Evolutionary conservation across 1,284 basidiomycete species (phyloP).

Genomic region (Ceratobasidium sp.): DNA sequence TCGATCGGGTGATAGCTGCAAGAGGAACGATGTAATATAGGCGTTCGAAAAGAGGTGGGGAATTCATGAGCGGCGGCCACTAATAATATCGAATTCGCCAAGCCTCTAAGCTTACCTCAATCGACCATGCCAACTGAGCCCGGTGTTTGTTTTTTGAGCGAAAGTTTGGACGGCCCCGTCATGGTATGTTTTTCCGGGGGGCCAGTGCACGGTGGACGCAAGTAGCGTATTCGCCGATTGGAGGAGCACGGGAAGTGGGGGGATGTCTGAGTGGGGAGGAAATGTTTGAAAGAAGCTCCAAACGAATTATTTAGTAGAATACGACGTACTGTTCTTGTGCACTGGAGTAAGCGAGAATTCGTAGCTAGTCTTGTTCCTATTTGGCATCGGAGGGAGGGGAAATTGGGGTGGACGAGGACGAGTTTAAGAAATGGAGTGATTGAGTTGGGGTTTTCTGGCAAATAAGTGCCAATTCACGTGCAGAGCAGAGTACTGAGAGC

Average conservation of each 20-base stretch:
- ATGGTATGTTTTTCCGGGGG: conserved; percentile 39
- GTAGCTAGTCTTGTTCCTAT: conserved; percentile 39
- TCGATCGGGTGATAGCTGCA: conserved; percentile 31
- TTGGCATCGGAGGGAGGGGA: conserved; percentile 12
- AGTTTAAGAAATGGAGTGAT: conserved; percentile 3
- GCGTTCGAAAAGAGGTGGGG: neutral
- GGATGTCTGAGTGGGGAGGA: conserved; percentile 36
- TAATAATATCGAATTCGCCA: neutral
- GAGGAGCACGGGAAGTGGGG: conserved; percentile 38
- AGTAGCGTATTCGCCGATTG: conserved; percentile 35
- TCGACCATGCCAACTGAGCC: conserved; percentile 36
- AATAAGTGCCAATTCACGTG: conserved; percentile 32
- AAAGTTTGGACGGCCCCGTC: conserved; percentile 42
- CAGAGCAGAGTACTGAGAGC: conserved; percentile 7
- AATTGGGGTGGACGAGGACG: conserved; percentile 18
- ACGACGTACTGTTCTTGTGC: conserved; percentile 35
- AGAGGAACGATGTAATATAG: neutral
- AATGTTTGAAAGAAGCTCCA: conserved; percentile 3
- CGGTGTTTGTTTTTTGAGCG: conserved; percentile 28
- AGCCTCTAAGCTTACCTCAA: conserved; percentile 19
- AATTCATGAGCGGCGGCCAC: neutral
- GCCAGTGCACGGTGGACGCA: conserved; percentile 43
- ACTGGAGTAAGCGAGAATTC: conserved; percentile 36
- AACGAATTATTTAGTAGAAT: neutral
- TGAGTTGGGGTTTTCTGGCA: conserved; percentile 10